Evolutionary conservation across 139 green algal species (phyloP).

Genomic region (Diplosphaera chodatii): DNA sequence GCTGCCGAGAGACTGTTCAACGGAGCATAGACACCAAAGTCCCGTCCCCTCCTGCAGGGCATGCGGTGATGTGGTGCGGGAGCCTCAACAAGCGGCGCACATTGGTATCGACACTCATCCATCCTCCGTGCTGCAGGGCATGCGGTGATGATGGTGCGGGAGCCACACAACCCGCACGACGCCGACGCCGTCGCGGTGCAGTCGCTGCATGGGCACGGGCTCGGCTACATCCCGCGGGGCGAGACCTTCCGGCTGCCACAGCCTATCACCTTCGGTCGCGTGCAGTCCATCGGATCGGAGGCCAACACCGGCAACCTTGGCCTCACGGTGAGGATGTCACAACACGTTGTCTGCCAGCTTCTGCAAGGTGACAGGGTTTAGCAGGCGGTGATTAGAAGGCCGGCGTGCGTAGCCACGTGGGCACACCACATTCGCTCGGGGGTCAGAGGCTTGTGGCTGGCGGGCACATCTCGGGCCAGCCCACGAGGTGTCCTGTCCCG

Average conservation of each 20-base stretch:
- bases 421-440: too few species aligned
- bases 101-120: background rate
- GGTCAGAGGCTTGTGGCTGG: too few species aligned
- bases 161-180: conserved; percentile 40
- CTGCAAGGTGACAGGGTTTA: too few species aligned
- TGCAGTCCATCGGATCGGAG: conserved; percentile 6
- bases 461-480: too few species aligned
- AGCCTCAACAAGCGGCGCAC: background rate
- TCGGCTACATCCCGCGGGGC: conserved; percentile 44
- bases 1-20: too few species aligned
- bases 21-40: too few species aligned
- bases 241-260: conserved; percentile 21
- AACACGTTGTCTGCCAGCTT: too few species aligned
- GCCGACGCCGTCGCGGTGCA: conserved; percentile 35
- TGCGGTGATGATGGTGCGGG: conserved; percentile 26
- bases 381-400: too few species aligned
- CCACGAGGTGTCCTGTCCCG: too few species aligned
- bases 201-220: conserved; percentile 14
- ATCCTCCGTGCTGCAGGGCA: conserved; percentile 23
- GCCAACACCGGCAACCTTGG: conserved; percentile 7
- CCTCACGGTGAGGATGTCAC: background rate
- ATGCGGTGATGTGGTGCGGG: background rate
- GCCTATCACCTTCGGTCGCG: conserved; percentile 22
- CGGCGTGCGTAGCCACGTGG: too few species aligned
- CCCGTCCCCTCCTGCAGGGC: too few species aligned